Conservation (phyloP, 2,329 filamentous ascomycete species). For the Beauveria australis region DNA sequence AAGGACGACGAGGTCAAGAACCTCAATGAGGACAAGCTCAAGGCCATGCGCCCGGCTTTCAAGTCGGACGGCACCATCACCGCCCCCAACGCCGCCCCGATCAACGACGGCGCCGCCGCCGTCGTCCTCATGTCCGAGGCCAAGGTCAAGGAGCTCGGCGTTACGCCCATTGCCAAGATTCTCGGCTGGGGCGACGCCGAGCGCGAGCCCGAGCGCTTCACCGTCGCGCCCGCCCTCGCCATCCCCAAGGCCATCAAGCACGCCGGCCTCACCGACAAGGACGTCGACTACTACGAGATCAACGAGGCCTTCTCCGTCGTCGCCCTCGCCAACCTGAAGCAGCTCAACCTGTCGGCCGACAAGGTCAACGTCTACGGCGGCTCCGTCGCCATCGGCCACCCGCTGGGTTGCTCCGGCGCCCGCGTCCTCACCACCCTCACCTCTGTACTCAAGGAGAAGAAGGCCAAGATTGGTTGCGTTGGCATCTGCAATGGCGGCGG, state of each 20-base stretch:
- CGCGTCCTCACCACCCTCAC: constrained; percentile 87
- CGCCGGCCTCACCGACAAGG: constrained; percentile 67
- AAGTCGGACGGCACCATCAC: constrained; percentile 83
- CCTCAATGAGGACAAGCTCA: constrained; percentile 75
- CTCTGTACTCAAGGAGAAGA: constrained; percentile 81
- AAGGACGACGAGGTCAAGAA: constrained; percentile 96
- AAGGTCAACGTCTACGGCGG: constrained; percentile 95
- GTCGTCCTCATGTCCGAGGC: constrained; percentile 90
- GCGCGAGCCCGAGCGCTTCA: constrained; percentile 89
- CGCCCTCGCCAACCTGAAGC: constrained; percentile 90
- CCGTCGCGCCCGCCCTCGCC: constrained; percentile 82
- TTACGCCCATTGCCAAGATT: constrained; percentile 93
- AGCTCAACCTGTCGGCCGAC: constrained; percentile 68
- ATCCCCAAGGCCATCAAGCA: constrained; percentile 98
- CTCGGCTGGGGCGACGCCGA: constrained; percentile 95
- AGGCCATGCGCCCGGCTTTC: constrained; percentile 77
- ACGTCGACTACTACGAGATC: constrained; percentile 94
- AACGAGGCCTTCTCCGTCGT: constrained; percentile 99
- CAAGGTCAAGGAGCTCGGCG: constrained; percentile 82
- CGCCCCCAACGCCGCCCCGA: constrained; percentile 89
- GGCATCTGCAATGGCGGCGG: constrained; percentile 98
- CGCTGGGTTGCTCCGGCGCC: constrained; percentile 86
- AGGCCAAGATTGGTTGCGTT: constrained; percentile 85
- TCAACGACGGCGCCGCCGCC: constrained; percentile 91
- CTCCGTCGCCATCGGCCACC: constrained; percentile 91